Conservation (phyloP, 176 grass and related monocot species). For the Cenchrus fungigraminus region DNA sequence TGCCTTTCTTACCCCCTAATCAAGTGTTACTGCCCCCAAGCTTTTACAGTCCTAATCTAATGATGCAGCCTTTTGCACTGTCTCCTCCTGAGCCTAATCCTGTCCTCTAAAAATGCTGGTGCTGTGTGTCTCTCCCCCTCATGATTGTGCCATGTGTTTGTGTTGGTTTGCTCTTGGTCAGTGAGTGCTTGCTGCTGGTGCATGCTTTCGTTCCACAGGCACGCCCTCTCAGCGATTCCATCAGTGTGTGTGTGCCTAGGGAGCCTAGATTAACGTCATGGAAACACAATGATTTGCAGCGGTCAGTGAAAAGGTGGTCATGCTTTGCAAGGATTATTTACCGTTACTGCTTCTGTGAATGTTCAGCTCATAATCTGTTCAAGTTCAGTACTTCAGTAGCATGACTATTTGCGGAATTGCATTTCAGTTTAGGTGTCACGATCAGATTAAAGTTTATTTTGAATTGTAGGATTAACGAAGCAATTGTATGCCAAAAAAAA, state of each 20-base stretch:
- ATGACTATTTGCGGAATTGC: not conserved
- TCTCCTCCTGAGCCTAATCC: not conserved
- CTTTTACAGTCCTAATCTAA: conserved; percentile 42
- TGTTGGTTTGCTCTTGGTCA: not conserved
- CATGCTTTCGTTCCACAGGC: conserved; percentile 12
- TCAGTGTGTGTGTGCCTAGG: not conserved
- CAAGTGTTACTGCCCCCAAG: conserved; percentile 36
- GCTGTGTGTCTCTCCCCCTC: not conserved
- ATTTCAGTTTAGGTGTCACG: not conserved
- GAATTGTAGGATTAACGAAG: not conserved
- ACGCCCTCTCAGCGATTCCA: not conserved
- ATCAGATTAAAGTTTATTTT: not conserved
- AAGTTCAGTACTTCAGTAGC: not conserved
- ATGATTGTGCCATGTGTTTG: conserved; percentile 42
- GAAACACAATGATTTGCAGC: conserved; percentile 31
- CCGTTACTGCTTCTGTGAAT: not conserved
- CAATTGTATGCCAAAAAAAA: not conserved
- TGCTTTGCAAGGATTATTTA: conserved; percentile 6
- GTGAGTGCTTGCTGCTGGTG: conserved; percentile 5
- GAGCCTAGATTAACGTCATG: conserved; percentile 32
- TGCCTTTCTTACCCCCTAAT: conserved; percentile 46
- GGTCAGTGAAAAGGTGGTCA: not conserved
- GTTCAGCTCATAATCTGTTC: not conserved
- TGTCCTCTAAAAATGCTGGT: not conserved
- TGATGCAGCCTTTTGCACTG: conserved; percentile 21